Conservation (phyloP, 768 basidiomycete genomes). For the Gloeophyllum trabeum region DNA sequence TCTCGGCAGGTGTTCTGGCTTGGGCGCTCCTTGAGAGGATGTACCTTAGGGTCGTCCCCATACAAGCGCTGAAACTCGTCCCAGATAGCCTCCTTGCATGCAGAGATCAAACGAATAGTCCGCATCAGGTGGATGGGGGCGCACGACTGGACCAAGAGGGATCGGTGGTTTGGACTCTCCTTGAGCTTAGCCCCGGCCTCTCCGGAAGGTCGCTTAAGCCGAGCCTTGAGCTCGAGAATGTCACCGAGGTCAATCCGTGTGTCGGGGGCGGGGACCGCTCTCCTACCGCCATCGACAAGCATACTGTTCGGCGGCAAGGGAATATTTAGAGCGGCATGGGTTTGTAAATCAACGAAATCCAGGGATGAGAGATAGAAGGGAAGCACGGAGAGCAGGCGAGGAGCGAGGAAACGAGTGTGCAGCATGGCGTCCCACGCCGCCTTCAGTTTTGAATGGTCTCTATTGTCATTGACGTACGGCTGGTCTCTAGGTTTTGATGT, state of each 20-base stretch:
- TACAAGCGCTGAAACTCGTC: conserved; percentile 42
- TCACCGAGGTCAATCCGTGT: neutral
- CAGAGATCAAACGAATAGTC: conserved; percentile 40
- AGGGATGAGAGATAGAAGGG: conserved; percentile 50
- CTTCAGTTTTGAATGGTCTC: conserved; percentile 52
- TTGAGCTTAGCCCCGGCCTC: neutral
- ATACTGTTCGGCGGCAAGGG: conserved; percentile 47
- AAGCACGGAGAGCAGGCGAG: conserved; percentile 43
- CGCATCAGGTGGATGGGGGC: conserved; percentile 58
- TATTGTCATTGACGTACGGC: conserved; percentile 26
- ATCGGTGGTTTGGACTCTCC: neutral
- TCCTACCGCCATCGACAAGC: conserved; percentile 14
- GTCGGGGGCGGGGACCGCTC: neutral
- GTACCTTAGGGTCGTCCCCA: conserved; percentile 26
- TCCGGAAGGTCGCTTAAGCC: neutral
- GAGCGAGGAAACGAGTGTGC: conserved; percentile 38
- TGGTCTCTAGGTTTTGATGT: conserved; percentile 1
- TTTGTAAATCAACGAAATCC: conserved; percentile 41
- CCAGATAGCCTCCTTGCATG: conserved; percentile 66
- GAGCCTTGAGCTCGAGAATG: neutral
- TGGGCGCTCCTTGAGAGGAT: conserved; percentile 14
- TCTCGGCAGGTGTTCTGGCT: conserved; percentile 30
- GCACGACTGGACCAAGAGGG: conserved; percentile 25
- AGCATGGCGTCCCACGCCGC: conserved; percentile 64
- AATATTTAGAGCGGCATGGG: conserved; percentile 35